Evolutionary conservation across 2,329 filamentous ascomycete genomes (phyloP).

Genomic region (Lanzia echinophila): DNA sequence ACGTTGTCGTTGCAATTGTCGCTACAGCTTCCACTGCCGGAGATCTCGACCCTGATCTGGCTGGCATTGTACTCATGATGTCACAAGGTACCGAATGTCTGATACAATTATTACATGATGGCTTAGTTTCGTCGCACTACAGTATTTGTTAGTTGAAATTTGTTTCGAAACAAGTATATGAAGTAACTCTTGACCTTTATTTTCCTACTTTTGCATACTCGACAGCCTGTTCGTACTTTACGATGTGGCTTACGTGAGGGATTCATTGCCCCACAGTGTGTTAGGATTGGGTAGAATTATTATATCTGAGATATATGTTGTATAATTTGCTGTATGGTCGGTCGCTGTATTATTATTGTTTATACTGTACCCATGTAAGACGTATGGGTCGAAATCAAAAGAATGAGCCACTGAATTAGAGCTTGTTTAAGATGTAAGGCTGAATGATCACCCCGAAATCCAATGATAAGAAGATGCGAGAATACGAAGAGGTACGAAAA

Average conservation of each 20-base stretch:
- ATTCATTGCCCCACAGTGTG: too few relatives aligned
- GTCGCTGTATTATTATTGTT: too few relatives aligned
- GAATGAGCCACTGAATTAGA: too few relatives aligned
- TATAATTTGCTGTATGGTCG: too few relatives aligned
- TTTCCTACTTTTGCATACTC: conserved; percentile 35
- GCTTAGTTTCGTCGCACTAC: conserved; percentile 37
- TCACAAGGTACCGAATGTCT: conserved; percentile 36
- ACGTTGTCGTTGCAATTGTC: background rate
- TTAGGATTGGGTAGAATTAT: background rate
- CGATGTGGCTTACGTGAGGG: conserved; percentile 11
- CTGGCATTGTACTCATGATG: background rate
- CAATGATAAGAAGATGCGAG: too few relatives aligned
- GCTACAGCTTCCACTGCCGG: background rate
- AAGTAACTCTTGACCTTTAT: conserved; percentile 31
- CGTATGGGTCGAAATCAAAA: too few relatives aligned
- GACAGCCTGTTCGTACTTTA: conserved; percentile 36
- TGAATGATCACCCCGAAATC: too few relatives aligned
- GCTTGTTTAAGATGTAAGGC: too few relatives aligned
- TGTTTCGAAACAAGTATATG: background rate
- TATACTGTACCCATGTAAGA: too few relatives aligned
- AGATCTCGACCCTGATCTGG: background rate
- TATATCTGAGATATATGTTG: background rate
- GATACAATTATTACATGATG: conserved; percentile 36
- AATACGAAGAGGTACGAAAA: too few relatives aligned
- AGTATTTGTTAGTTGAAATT: background rate